Percentiles rank a stretch among this genome's conserved stretches.
Conservation (phyloP, 2,329 filamentous ascomycete species). For the Pyricularia sp. region DNA sequence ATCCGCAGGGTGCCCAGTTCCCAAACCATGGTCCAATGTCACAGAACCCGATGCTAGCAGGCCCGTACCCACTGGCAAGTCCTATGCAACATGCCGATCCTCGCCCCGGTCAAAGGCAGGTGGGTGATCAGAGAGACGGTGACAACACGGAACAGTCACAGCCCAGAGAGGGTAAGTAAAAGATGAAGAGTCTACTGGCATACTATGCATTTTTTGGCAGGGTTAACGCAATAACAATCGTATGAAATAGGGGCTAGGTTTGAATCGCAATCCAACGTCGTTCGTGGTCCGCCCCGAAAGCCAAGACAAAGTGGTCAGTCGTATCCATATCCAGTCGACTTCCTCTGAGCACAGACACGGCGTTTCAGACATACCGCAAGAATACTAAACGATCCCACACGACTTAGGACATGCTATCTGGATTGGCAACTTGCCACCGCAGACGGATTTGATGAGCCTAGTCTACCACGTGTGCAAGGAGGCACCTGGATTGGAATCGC, state of each 20-base stretch:
- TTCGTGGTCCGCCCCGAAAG: conserved; percentile 41
- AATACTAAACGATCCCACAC: not conserved
- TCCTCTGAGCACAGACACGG: not conserved
- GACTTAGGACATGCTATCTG: conserved; percentile 72
- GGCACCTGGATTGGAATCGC: conserved; percentile 65
- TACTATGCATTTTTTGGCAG: not conserved
- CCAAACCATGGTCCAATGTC: conserved; percentile 17
- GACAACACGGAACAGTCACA: not conserved
- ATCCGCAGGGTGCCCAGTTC: conserved; percentile 25
- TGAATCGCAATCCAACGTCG: conserved; percentile 20
- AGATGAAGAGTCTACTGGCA: not conserved
- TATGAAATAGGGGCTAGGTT: not conserved
- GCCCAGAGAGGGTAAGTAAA: conserved; percentile 4
- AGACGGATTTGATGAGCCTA: conserved; percentile 68
- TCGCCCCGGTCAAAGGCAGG: conserved; percentile 10
- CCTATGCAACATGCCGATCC: conserved; percentile 13
- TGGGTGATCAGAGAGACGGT: conserved; percentile 4
- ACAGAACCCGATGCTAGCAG: conserved; percentile 19
- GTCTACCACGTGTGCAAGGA: conserved; percentile 83
- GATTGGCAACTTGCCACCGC: conserved; percentile 86
- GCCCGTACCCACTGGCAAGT: conserved; percentile 20
- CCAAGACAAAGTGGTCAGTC: conserved; percentile 48
- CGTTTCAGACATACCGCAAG: not conserved
- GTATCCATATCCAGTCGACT: not conserved
- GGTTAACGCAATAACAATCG: not conserved